Evolutionary conservation across 1,139 yeast genomes (phyloP).

Genomic region (Pneumocystis wakefieldiae): DNA sequence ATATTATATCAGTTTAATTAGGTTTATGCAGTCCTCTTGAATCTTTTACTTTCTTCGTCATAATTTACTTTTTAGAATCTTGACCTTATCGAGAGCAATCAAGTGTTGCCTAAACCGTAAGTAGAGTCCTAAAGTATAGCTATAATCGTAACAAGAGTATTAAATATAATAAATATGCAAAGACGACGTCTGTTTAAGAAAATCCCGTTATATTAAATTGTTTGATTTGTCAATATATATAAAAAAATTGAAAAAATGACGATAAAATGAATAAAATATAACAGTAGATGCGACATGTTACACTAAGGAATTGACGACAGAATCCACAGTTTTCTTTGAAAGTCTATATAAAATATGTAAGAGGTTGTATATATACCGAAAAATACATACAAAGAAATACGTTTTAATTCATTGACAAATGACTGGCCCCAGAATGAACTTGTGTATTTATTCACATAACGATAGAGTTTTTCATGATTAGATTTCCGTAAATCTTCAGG

Average conservation of each 20-base stretch:
- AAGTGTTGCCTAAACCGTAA: neutral
- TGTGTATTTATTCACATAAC: slow-evolving; percentile 80
- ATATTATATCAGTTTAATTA: neutral
- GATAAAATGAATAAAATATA: neutral
- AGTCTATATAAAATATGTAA: neutral
- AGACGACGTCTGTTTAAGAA: no score
- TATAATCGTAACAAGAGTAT: no score
- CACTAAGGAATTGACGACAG: neutral
- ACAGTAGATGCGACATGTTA: neutral
- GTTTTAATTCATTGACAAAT: slow-evolving; percentile 66
- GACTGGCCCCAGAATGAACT: slow-evolving; percentile 95
- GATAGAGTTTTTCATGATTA: slow-evolving; percentile 70
- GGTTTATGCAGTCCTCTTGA: neutral
- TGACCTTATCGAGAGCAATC: neutral
- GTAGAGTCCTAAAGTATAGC: no score
- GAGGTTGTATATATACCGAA: neutral
- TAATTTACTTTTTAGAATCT: neutral
- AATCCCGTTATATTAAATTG: no score
- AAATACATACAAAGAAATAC: slow-evolving; percentile 25
- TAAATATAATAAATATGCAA: no score
- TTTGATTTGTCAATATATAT: no score
- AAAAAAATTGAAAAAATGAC: neutral
- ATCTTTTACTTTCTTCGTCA: neutral
- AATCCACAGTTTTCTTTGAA: neutral
- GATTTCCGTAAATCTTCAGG: slow-evolving; percentile 63